Base-by-base conservation (phyloP, 2,329 filamentous ascomycete genomes). In the Colletotrichum eremochloae region DNA sequence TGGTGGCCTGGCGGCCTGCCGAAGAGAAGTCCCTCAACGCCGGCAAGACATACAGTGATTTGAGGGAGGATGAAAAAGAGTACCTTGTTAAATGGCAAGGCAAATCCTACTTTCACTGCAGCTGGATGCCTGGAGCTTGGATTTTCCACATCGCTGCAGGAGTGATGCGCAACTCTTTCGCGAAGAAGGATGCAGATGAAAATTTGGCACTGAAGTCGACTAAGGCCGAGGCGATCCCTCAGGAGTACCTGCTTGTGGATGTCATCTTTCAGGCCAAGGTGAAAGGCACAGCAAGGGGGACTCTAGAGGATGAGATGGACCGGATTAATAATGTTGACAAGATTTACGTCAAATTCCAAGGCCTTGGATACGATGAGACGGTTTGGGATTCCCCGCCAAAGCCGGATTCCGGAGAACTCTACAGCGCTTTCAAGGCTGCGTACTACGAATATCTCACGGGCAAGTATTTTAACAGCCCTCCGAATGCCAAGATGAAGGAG, bases 91-190 rank as follows among this genome's bases (percentile, higher is more conserved):
- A 96, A 79, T 98, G 95, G 94, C 90, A 93, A 56, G 86, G 86
- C 0, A 87, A 89, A 68, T 97, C 96, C 0, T 97, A 98, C 78
- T 92, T 91, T 74, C 92, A 94, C 75, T 94, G 93, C 65, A 87
- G 86, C 8, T 99, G 97, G 96, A 93, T 94, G 87, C 90, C 94
- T 12, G 96, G 96, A 15, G 87, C 92, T 20, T 99, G 96, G 96
- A 88, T 97, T 0, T 96, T 90, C 86, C 94, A 95, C 7, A 86
- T 92, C 12, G 88, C 89, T 20, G 83, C 87, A 15, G 77, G 82
- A 3, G 70, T 80, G 0, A 97, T 93, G 91, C 90, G 94, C 20
- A 89, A 86, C 12, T 86, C 94, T 0, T 99, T 98, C 80, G 85
- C 88, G 68, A 96, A 93, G 79, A 91, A 91, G 29, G 89, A 93